Evolutionary conservation across 2,329 filamentous ascomycete species (phyloP), one percentile per base, ranked within the genome.

Genomic region (Sclerotiophoma versabilis): DNA sequence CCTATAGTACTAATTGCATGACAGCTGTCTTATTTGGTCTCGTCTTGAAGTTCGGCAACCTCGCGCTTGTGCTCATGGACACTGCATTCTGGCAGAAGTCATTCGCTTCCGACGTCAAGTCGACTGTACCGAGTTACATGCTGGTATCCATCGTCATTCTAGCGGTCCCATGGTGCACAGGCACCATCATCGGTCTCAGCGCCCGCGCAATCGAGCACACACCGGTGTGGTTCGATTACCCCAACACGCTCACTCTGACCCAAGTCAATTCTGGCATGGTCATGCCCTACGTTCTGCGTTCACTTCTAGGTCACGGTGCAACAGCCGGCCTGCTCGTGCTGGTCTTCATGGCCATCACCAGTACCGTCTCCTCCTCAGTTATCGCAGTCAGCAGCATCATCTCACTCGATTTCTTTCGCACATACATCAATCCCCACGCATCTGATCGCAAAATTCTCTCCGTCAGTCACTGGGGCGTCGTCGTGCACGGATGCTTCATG

Each of bases 341-440:
- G n/a, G 66, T 79, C 1, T 80, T 80, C 68, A 79, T 79, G 77
- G 76, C 76, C 3, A 74, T 77, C 14, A 80, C 78, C 0, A 72
- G 68, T 19, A 73, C 72, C 1, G 76, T 77, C 15, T 74, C 64
- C 4, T 75, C 77, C 0, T 76, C 79, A 45, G 68, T 79, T 5
- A 78, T 80, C n/a, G 76, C 92, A 2, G 90, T 93, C 1, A 92
- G 89, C 5, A 92, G 89, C 5, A 93, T 96, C 73, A 86, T 88
- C 74, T 93, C 91, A 0, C 95, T 93, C 71, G 91, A 96, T 68
- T 82, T 93, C 60, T 96, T 93, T 77, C 87, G 91, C 53, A 91
- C 90, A 0, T 96, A 96, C 72, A 84, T 96, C 77, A 88, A 93
- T 58, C 91, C 91, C 0, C 71, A 78, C 0, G 91, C 92, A 5